phyloP scores from a whole-genome alignment of 2,329 filamentous ascomycete species.

The Fusarium tjaetaba region DNA sequence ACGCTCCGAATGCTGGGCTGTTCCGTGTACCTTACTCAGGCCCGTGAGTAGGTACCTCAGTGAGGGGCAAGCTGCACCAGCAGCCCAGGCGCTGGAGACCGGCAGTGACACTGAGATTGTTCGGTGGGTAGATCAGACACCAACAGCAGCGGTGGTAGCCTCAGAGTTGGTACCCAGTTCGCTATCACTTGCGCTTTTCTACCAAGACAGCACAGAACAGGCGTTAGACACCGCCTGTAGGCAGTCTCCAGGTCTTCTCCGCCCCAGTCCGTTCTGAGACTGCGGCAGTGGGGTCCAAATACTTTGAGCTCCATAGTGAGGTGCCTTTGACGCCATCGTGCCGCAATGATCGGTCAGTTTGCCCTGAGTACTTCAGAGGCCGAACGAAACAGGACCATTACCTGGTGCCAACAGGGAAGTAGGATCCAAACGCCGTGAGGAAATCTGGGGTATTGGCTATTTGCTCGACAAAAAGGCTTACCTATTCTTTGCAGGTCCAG shows the following conservation, averaged over 20 bases:
- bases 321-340: slow-evolving; percentile 27
- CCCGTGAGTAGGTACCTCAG: slow-evolving; percentile 6
- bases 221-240: slow-evolving; percentile 4
- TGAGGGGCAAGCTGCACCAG: slow-evolving; percentile 29
- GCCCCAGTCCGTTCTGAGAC: slow-evolving; percentile 3
- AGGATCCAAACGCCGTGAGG: background rate
- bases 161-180: background rate
- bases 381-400: background rate
- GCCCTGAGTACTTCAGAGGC: slow-evolving; percentile 1
- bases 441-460: slow-evolving; percentile 13
- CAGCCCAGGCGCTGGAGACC: background rate
- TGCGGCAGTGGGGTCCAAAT: slow-evolving; percentile 24
- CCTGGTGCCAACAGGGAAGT: background rate
- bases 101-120: background rate
- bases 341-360: slow-evolving; percentile 7
- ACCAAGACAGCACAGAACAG: background rate
- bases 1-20: background rate
- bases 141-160: slow-evolving; percentile 1
- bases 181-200: background rate
- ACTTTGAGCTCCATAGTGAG: slow-evolving; percentile 12
- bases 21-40: slow-evolving; percentile 2
- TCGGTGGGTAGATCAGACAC: background rate
- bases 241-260: background rate
- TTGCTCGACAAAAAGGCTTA: slow-evolving; percentile 15
- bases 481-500: slow-evolving; percentile 18